Evolutionary conservation across 768 basidiomycete genomes (phyloP).

Genomic region (Russula vinacea): DNA sequence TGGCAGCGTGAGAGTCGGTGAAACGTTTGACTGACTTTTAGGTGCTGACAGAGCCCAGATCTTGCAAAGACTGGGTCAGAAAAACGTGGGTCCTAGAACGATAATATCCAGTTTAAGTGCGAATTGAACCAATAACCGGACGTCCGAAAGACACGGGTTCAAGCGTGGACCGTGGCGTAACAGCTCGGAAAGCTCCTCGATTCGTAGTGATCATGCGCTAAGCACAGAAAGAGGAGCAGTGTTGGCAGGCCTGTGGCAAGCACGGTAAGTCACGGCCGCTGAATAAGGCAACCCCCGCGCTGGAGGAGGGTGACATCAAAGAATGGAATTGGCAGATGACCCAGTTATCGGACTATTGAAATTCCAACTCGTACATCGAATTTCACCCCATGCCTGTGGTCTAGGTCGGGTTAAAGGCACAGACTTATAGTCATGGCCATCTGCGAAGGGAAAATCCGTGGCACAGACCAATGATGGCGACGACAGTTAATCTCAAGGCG

Average conservation of each 20-base stretch:
- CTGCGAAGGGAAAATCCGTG: not conserved
- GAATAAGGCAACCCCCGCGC: not conserved
- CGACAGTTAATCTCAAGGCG: not conserved
- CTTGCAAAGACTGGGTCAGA: not conserved
- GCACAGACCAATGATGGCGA: not conserved
- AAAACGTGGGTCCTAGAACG: not conserved
- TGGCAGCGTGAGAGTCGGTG: conserved; percentile 1
- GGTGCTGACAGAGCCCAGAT: not conserved
- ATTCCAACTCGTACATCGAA: not conserved
- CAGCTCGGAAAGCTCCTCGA: not conserved
- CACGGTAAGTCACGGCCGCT: not conserved
- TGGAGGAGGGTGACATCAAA: too few species aligned
- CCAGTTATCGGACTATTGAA: not conserved
- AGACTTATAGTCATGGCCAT: not conserved
- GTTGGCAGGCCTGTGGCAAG: not conserved
- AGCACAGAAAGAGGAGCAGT: not conserved
- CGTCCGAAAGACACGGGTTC: conserved; percentile 1
- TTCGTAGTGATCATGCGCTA: not conserved
- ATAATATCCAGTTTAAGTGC: not conserved
- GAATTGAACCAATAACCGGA: not conserved
- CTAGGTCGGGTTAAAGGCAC: too few species aligned
- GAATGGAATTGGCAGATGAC: too few species aligned
- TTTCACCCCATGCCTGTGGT: too few species aligned
- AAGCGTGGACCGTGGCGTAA: not conserved
- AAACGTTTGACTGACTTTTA: not conserved